Evolutionary conservation across 257 asterid genomes (phyloP), one percentile per base, ranked within the genome.

Genomic region (Verbena officinalis): DNA sequence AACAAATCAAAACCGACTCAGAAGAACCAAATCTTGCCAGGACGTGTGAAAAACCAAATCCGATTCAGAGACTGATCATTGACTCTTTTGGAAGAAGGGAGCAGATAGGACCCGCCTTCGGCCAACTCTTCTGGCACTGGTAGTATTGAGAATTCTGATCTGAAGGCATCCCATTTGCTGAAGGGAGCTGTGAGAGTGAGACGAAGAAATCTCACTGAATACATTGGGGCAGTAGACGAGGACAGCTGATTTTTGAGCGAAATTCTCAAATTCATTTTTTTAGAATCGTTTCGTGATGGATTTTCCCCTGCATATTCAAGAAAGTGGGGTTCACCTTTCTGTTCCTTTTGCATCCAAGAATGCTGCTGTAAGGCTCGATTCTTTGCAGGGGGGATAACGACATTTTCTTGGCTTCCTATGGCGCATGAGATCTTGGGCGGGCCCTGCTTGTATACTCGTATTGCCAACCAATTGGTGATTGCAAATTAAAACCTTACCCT

Each of bases 81-180:
- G 96, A 82, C 80, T 40, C 85, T 86, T 34, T 82, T 89, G 72
- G 96, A 89, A 66, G 96, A 89, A 31, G 96, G 96, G 53, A 78
- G 92, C 2, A 87, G 90, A n/a, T n/a, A n/a, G n/a, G n/a, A n/a
- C n/a, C n/a, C n/a, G n/a, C n/a, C n/a, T 27, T 80, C 84, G 9
- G 62, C 76, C 61, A 90, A 70, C 51, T 74, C 86, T 60, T 80
- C 86, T 17, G 59, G 74, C 68, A 76, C 83, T 34, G 74, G 86
- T 40, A 69, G 86, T 40, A 69, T 79, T 53, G 90, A 84, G 51
- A 77, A 79, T 64, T 64, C 92, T 49, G 77, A 84, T 73, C 69
- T 79, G 70, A 89, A 80, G 77, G 95, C 92, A 3, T 72, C 84
- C 20, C 77, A 59, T 72, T 86, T 76, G 86, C 92, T 89, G 4